Percentiles rank a stretch among this genome's conserved stretches.
Evolutionary conservation across 257 asterid species (phyloP).

Genomic region (Gynochthodes officinalis): DNA sequence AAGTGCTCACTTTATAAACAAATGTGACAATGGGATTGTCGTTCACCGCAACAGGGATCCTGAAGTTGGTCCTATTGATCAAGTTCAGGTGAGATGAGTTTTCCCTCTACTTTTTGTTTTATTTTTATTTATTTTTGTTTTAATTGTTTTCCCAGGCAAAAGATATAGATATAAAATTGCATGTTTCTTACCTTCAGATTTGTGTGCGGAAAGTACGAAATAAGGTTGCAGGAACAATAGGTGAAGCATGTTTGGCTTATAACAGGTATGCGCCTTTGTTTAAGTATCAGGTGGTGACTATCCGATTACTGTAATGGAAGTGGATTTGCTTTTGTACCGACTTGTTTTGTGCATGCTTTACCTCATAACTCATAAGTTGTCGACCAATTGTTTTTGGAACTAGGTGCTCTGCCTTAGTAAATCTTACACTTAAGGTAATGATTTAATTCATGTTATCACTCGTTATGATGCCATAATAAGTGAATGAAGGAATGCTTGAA

Average conservation of each 20-base stretch:
- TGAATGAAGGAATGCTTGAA: background rate
- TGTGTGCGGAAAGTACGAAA: conserved; percentile 93
- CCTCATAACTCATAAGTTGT: background rate
- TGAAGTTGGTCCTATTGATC: conserved; percentile 70
- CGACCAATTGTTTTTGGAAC: background rate
- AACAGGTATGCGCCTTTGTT: conserved; percentile 49
- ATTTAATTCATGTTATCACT: background rate
- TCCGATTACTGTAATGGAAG: background rate
- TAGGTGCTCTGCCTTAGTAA: background rate
- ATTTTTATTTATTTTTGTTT: background rate
- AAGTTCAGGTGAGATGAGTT: conserved; percentile 63
- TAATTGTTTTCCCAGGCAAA: too few relatives aligned
- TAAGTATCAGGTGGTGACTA: background rate
- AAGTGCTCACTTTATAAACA: conserved; percentile 96
- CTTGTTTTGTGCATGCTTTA: background rate
- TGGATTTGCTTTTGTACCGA: background rate
- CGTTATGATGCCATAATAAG: background rate
- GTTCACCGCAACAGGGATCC: conserved; percentile 93
- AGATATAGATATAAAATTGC: conserved; percentile 5
- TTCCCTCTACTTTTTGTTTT: background rate
- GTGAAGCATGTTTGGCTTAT: conserved; percentile 75
- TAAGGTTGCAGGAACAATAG: conserved; percentile 87
- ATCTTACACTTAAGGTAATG: background rate
- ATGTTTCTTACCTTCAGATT: conserved; percentile 43
- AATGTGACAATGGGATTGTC: conserved; percentile 94